These are phyloP conservation scores for Yamadazyma triangularis DNA, from an alignment of 1,139 yeast genomes.

Conservation along the genomic window DNA sequence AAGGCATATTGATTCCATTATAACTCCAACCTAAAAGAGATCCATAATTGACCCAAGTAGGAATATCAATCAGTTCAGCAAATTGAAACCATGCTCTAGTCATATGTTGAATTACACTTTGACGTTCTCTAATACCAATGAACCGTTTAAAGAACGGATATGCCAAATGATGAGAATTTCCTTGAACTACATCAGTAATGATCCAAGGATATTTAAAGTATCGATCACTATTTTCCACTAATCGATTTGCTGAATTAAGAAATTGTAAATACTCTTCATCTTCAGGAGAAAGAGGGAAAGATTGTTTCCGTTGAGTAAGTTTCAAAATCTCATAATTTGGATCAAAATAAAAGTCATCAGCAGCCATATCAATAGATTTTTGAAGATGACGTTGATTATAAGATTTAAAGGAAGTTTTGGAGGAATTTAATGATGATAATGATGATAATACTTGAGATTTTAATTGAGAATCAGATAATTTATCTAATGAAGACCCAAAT, in stretches of 20 bases:
- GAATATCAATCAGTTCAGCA: conserved; percentile 46
- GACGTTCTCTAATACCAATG: conserved; percentile 37
- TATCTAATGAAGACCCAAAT: conserved; percentile 12
- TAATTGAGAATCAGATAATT: neutral
- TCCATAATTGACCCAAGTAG: conserved; percentile 67
- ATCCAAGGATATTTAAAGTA: conserved; percentile 48
- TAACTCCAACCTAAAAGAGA: conserved; percentile 65
- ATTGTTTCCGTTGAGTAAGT: conserved; percentile 17
- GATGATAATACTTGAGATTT: conserved; percentile 21
- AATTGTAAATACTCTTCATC: conserved; percentile 26
- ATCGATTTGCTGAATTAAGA: conserved; percentile 23
- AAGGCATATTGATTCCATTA: conserved; percentile 65
- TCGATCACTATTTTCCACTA: conserved; percentile 26
- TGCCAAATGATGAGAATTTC: conserved; percentile 44
- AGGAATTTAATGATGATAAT: conserved; percentile 25
- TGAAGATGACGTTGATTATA: conserved; percentile 6
- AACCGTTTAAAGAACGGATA: conserved; percentile 44
- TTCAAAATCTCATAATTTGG: conserved; percentile 25
- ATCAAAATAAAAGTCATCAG: conserved; percentile 30
- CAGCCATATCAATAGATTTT: conserved; percentile 14
- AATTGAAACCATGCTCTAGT: conserved; percentile 57
- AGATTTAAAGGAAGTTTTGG: conserved; percentile 3
- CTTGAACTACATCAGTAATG: conserved; percentile 32
- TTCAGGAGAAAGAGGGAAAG: conserved; percentile 12
- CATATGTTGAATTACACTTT: conserved; percentile 47